Conservation (phyloP, 2,329 filamentous ascomycete species). For the Dryadomyces quercus-mongolicae region DNA sequence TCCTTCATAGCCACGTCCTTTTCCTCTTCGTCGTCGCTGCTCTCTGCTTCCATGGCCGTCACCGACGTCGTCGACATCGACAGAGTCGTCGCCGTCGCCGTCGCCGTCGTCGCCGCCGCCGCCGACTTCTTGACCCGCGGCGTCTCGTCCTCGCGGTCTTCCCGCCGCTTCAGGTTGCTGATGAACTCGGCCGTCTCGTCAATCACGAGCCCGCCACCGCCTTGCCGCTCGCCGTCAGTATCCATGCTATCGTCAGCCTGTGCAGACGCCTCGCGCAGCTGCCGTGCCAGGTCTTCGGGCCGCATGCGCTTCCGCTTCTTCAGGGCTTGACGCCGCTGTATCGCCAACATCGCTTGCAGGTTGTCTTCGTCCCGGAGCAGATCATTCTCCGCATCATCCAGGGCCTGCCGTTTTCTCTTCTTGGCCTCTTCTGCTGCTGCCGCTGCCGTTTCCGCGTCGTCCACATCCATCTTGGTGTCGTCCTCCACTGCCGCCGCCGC, state of each 20-base stretch:
- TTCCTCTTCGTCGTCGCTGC: conserved; percentile 24
- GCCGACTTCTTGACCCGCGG: conserved; percentile 24
- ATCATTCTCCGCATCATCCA: conserved; percentile 32
- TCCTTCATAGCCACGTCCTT: conserved; percentile 39
- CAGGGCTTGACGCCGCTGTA: conserved; percentile 70
- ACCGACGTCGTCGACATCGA: conserved; percentile 7
- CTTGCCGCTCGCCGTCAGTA: conserved; percentile 23
- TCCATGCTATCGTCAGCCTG: background rate
- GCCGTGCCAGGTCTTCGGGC: conserved; percentile 76
- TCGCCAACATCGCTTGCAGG: conserved; percentile 71
- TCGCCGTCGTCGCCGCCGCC: conserved; percentile 18
- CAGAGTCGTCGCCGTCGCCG: conserved; percentile 24
- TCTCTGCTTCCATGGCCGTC: conserved; percentile 30
- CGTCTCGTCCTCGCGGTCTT: conserved; percentile 41
- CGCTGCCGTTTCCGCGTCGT: conserved; percentile 33
- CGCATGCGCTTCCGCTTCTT: conserved; percentile 85
- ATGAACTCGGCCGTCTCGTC: conserved; percentile 95
- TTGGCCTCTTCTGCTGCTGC: background rate
- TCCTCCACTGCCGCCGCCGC: too few species aligned
- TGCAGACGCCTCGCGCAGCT: conserved; percentile 54
- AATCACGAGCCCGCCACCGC: conserved; percentile 61
- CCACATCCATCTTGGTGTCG: conserved; percentile 57
- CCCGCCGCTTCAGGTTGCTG: conserved; percentile 64
- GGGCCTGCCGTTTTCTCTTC: conserved; percentile 49
- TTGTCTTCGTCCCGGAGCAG: conserved; percentile 86